Evolutionary conservation across 768 basidiomycete species (phyloP), one percentile per base, ranked within the genome.

Genomic region (Boletus coccyginus): DNA sequence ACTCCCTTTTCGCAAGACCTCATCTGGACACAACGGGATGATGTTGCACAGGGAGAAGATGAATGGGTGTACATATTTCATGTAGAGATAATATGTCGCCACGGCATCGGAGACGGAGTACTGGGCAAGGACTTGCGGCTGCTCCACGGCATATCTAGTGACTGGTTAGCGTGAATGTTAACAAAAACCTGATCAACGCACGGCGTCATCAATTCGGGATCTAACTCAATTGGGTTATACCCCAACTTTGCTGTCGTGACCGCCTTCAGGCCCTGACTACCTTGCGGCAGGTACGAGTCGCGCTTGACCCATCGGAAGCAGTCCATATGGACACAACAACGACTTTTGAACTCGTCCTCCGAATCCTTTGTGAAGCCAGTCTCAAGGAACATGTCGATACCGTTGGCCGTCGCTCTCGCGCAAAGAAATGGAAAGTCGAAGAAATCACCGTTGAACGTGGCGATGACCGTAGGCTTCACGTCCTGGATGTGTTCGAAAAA

Each of bases 21-120:
- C 97, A 65, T 99, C 97, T 3, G 97, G 94, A 65, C 87, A 88
- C 51, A 99, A 81, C 12, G 97, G 96, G 63, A 99, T 98, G 72
- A 98, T 99, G 78, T 97, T 99, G 74, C 97, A 98, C 38, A 99
- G 75, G 10, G 97, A 98, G 77, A 99, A 99, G 59, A 99, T 92
- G 81, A 99, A 99, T 0, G 97, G 97, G 67, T 98, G 95, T 11
- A 99, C 95, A 65, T 99, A 99, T 94, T 98, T 99, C 97, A 98
- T 99, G 75, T 99, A 98, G 36, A 99, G 82, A 72, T 98, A 98
- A 71, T 99, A 98, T 1, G 97, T 99, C n/a, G 97, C 96, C 11
- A 98, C 97, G 0, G 97, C 97, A 80, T 99, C 97, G 71, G 97
- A 99, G 29, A 99, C 97, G 63, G 97, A 98, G 73, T 99, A 99